Evolutionary conservation across 768 basidiomycete genomes (phyloP).

Genomic region (Sporobolomyces phaffii): DNA sequence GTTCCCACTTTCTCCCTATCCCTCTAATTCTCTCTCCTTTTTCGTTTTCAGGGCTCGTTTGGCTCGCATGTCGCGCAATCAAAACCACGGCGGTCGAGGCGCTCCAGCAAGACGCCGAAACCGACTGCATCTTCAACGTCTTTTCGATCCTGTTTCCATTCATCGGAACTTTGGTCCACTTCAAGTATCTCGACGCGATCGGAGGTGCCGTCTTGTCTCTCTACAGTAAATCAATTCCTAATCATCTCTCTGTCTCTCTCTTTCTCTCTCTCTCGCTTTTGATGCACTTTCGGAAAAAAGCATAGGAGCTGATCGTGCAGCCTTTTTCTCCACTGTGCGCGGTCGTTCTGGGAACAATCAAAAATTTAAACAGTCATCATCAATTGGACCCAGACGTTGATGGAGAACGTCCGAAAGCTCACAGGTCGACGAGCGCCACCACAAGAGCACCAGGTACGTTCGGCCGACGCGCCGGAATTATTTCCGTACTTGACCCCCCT

Average conservation of each 20-base stretch:
- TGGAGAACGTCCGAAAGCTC: constrained; percentile 47
- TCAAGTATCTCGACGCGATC: constrained; percentile 47
- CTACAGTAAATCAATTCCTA: constrained; percentile 41
- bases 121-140: constrained; percentile 49
- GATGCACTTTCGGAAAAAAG: no score
- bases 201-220: constrained; percentile 48
- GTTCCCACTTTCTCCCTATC: background rate
- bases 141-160: constrained; percentile 49
- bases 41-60: background rate
- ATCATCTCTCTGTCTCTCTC: no score
- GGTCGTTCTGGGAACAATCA: background rate
- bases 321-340: no score
- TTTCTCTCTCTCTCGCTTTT: background rate
- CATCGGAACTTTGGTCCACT: constrained; percentile 40
- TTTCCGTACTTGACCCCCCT: no score
- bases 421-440: constrained; percentile 42
- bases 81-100: constrained; percentile 45
- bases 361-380: constrained; percentile 32
- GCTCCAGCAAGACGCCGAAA: constrained; percentile 50
- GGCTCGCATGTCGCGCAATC: constrained; percentile 31
- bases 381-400: constrained; percentile 48
- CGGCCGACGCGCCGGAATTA: no score
- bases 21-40: background rate
- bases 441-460: constrained; percentile 33
- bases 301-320: no score